A percentile compares a stretch with the other conserved stretches of the same genome.
These are phyloP conservation scores for Yarrowia sp. DNA, from an alignment of 805 yeast species.

Conservation along the genomic window DNA sequence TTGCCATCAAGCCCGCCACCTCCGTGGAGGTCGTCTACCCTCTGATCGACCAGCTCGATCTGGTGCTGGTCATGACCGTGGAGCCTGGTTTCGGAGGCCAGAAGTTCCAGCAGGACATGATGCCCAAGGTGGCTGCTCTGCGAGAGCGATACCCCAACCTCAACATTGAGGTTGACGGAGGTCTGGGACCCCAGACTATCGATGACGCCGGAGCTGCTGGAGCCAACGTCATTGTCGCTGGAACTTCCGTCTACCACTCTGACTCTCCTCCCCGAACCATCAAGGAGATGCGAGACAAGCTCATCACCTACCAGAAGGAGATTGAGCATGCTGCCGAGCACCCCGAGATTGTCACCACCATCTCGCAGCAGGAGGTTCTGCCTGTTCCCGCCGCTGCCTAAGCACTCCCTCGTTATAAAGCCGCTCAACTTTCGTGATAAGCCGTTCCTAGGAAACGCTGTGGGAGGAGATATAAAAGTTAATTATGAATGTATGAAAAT, in stretches of 20 bases:
- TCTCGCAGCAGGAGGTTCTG: background rate
- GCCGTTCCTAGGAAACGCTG: conserved; percentile 24
- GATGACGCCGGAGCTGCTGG: conserved; percentile 93
- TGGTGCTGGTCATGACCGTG: conserved; percentile 97
- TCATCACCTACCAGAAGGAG: conserved; percentile 35
- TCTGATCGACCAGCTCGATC: conserved; percentile 73
- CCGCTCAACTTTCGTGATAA: conserved; percentile 17
- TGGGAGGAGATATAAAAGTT: background rate
- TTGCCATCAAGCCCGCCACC: conserved; percentile 93
- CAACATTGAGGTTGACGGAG: conserved; percentile 96
- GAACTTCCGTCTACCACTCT: conserved; percentile 89
- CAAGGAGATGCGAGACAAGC: conserved; percentile 33
- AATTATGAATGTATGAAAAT: background rate
- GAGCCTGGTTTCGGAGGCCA: conserved; percentile 99
- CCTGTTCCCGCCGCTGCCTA: conserved; percentile 9
- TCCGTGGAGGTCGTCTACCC: conserved; percentile 78
- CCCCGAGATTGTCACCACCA: conserved; percentile 6
- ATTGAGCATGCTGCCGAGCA: background rate
- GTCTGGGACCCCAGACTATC: conserved; percentile 81
- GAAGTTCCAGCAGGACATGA: conserved; percentile 90
- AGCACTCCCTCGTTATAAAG: background rate
- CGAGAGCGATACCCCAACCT: conserved; percentile 72
- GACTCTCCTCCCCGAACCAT: conserved; percentile 76
- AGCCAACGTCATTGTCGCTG: conserved; percentile 97
- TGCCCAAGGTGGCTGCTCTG: conserved; percentile 85